These are phyloP conservation scores for Periglandula ipomoeae DNA, from an alignment of 2,329 filamentous ascomycete species.

Conservation along the genomic window DNA sequence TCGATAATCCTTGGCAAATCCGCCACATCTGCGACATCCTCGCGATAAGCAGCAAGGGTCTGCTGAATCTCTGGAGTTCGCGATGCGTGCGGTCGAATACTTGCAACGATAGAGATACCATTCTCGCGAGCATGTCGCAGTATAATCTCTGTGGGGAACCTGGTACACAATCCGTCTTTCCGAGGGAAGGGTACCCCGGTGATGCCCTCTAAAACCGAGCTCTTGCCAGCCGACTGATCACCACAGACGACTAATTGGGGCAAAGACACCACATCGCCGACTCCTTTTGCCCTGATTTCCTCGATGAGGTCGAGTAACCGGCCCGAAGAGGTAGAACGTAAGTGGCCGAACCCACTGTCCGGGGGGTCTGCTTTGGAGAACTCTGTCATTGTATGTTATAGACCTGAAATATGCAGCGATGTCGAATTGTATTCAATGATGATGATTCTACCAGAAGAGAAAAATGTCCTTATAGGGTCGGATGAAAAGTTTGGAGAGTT, in stretches of 20 bases:
- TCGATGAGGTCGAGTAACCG: neutral
- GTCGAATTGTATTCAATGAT: too few relatives aligned
- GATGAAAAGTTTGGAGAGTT: too few relatives aligned
- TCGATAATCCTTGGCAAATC: constrained; percentile 15
- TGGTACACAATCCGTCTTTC: constrained; percentile 14
- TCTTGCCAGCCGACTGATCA: constrained; percentile 17
- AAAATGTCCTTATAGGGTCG: too few relatives aligned
- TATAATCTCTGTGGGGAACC: constrained; percentile 16
- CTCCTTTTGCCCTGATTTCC: constrained; percentile 10
- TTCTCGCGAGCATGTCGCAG: constrained; percentile 7
- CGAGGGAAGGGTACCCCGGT: constrained; percentile 16
- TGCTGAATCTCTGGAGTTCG: constrained; percentile 3
- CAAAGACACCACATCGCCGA: constrained; percentile 10
- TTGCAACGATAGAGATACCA: constrained; percentile 9
- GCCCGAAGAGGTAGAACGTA: too few relatives aligned
- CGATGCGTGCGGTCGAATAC: constrained; percentile 11
- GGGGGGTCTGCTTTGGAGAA: too few relatives aligned
- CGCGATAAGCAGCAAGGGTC: constrained; percentile 8
- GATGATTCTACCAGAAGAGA: too few relatives aligned
- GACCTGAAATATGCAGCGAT: too few relatives aligned
- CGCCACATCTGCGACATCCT: constrained; percentile 11
- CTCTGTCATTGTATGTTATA: too few relatives aligned
- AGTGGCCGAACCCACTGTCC: too few relatives aligned
- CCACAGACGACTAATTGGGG: constrained; percentile 17
- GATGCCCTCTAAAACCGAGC: constrained; percentile 15